Evolutionary conservation across 306 rosid species (phyloP).

Genomic region (Fragaria ananassa): DNA sequence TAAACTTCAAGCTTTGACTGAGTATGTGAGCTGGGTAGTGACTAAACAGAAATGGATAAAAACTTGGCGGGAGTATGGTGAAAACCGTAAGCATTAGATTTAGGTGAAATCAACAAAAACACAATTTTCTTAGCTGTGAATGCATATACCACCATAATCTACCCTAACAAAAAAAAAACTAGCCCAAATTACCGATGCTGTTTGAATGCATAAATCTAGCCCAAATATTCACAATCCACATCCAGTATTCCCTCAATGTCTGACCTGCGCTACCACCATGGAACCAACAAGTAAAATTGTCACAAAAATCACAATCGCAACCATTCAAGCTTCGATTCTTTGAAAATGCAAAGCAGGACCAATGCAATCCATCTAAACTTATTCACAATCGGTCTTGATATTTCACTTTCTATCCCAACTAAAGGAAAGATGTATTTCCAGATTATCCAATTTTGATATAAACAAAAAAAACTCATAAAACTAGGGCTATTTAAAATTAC

Average conservation of each 20-base stretch:
- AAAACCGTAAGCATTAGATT: neutral
- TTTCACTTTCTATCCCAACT: neutral
- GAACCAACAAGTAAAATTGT: neutral
- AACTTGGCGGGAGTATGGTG: neutral
- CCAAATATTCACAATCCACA: neutral
- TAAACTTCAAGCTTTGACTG: neutral
- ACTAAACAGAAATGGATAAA: neutral
- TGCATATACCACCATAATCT: conserved; percentile 3
- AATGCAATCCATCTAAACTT: neutral
- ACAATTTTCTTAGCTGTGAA: neutral
- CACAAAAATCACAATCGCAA: too few species aligned
- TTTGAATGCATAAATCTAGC: neutral
- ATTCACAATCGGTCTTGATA: neutral
- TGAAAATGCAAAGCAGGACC: neutral
- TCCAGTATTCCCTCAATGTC: neutral
- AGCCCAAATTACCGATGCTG: neutral
- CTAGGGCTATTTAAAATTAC: neutral
- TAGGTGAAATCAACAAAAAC: neutral
- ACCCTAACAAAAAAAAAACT: neutral
- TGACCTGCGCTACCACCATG: neutral
- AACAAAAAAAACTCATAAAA: neutral
- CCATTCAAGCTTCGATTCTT: neutral
- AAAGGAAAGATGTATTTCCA: neutral
- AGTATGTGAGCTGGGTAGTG: neutral
- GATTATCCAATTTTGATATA: neutral